Percentiles rank a stretch among this genome's conserved stretches.
phyloP scores from a whole-genome alignment of 768 basidiomycete genomes.

The Hygrophorus pudorinus region DNA sequence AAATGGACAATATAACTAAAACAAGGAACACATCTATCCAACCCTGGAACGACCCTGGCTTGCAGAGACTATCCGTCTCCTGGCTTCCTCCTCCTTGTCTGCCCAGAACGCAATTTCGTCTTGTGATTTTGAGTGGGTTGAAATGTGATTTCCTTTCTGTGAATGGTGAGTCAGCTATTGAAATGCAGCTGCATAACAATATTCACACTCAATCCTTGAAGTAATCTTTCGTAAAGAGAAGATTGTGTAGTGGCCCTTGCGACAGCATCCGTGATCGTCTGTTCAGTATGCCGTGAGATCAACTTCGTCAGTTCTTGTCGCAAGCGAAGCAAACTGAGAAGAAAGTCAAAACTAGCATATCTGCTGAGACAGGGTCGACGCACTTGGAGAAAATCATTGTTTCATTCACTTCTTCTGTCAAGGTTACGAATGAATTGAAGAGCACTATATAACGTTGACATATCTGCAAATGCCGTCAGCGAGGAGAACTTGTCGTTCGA shows the following conservation, averaged over 20 bases:
- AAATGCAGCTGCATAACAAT: neutral
- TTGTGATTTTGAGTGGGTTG: constrained; percentile 78
- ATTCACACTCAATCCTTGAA: constrained; percentile 71
- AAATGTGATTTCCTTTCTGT: constrained; percentile 58
- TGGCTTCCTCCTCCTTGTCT: constrained; percentile 74
- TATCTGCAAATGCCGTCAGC: constrained; percentile 30
- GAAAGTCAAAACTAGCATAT: constrained; percentile 1
- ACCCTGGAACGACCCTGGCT: constrained; percentile 21
- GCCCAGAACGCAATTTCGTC: constrained; percentile 83
- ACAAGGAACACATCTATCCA: neutral
- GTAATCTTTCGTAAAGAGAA: constrained; percentile 62
- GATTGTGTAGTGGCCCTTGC: constrained; percentile 61
- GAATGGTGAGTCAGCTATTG: constrained; percentile 2
- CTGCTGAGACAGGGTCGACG: constrained; percentile 14
- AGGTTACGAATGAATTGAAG: constrained; percentile 74
- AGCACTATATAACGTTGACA: constrained; percentile 68
- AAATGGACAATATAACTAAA: neutral
- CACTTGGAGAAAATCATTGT: constrained; percentile 97
- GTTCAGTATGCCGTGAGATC: constrained; percentile 57
- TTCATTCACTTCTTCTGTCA: constrained; percentile 81
- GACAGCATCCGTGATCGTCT: constrained; percentile 47
- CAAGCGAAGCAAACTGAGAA: constrained; percentile 64
- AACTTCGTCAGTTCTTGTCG: constrained; percentile 77
- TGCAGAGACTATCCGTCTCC: constrained; percentile 42
- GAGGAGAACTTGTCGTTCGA: constrained; percentile 7